Evolutionary conservation across 148 eudicot species (phyloP), one percentile per base, ranked within the genome.

Genomic region (Amaranthus cruentus): DNA sequence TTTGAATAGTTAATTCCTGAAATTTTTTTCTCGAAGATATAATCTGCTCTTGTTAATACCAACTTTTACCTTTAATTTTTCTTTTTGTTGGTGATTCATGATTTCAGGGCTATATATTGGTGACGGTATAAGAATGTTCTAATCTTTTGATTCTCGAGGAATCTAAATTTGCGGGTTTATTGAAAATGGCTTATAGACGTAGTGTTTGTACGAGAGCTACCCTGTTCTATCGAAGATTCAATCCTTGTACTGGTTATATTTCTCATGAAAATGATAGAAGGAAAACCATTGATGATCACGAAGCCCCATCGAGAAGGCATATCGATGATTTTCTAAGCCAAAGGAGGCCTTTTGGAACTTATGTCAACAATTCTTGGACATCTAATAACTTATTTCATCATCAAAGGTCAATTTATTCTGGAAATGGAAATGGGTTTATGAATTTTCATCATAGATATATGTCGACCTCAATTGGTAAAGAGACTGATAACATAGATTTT

Each of bases 171-270:
- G 38, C 38, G 38, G 38, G 38, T 28, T 28, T 28, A 28, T 75
- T 48, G 47, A 54, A 70, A 28, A 93, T 93, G 98, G 94, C 96
- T 11, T 93, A 80, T 72, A 81, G 98, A 65, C 92, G 98, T 53
- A 79, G 87, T 78, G 73, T 93, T 54, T 78, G 83, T 28, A 66
- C 81, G 14, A 75, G 92, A 77, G 85, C 92, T 49, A 90, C 85
- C 6, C 81, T 87, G 48, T 66, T 86, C 6, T 78, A 85, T 68
- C 85, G 86, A 3, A 74, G 90, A 28, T 76, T 79, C 52, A 75
- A 77, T 63, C 88, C 92, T 47, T 74, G 85, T 18, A 73, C 89
- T 69, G 48, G 86, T 10, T 83, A 85, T 75, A 72, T 84, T 49
- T 61, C 84, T 63, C 88, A 80, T 76, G 83, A 81, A 61, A 63